Base-by-base conservation (phyloP, 2,329 filamentous ascomycete genomes). In the Reticulascus tulasneorum region DNA sequence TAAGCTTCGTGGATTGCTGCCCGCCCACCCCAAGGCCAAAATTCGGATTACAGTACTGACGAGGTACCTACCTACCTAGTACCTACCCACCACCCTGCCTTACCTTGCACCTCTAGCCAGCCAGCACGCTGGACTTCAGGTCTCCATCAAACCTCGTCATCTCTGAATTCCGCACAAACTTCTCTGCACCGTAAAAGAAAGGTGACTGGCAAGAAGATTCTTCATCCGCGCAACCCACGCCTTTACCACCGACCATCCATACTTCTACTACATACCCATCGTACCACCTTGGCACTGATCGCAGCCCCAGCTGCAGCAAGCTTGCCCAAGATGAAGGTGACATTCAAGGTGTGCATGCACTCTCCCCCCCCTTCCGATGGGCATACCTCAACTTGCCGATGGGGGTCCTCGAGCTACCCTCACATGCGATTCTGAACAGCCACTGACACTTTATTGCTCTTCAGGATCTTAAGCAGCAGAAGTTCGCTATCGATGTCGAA, bases 401-500 rank as follows among this genome's bases (percentile, higher is more conserved):
- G n/a, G n/a, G n/a, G n/a, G n/a, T n/a, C n/a, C n/a, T n/a, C n/a
- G n/a, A n/a, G n/a, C n/a, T n/a, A n/a, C n/a, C n/a, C n/a, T n/a
- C n/a, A n/a, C n/a, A n/a, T n/a, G 9, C 15, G 4, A 3, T 23
- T 11, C 23, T 9, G 32, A 32, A 40, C 37, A 49, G 33, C n/a
- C 26, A 33, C 40, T 42, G 25, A 42, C 20, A 7, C 11, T 24
- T 13, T 16, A 4, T 15, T 19, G 25, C 22, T 26, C 27, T 51
- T 22, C 53, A 96, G 90, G 93, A 98, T 72, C 77, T 98, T 58
- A 97, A 96, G 75, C 93, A 97, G 67, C 86, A 96, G 64, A 96
- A 96, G 74, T 98, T 98, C 69, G 82, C 83, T 57, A 85, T 98
- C 72, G 91, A 97, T 52, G 87, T 89, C 58, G 90, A 97, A 64